A percentile compares a stretch with the other conserved stretches of the same genome.
Conservation (phyloP, 2,329 filamentous ascomycete species). For the Exophiala dermatitidis region DNA sequence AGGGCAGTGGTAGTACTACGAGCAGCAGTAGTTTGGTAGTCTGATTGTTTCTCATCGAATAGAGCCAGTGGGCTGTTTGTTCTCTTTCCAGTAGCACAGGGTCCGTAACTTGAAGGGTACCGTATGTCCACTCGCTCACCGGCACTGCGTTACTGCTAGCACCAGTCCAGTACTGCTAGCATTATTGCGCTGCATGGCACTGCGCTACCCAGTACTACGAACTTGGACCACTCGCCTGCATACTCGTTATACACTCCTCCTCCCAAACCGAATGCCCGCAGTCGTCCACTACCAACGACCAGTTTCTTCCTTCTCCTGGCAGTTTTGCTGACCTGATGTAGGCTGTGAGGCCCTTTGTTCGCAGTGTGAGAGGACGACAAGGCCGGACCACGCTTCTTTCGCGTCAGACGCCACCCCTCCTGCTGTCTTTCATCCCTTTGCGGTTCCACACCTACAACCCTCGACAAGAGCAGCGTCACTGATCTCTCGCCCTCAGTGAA, state of each 20-base stretch:
- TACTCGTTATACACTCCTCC: background rate
- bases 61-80: too few relatives aligned
- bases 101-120: too few relatives aligned
- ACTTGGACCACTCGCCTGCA: background rate
- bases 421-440: background rate
- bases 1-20: too few relatives aligned
- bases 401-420: background rate
- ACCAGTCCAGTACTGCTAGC: too few relatives aligned
- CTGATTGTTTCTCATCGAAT: too few relatives aligned
- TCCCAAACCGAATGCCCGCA: background rate
- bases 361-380: background rate
- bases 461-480: constrained; percentile 1
- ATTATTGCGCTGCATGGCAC: too few relatives aligned
- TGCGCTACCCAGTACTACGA: background rate
- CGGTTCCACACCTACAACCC: background rate
- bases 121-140: too few relatives aligned
- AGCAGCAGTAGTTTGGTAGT: too few relatives aligned
- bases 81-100: too few relatives aligned
- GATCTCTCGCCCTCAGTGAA: background rate
- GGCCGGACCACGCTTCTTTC: background rate
- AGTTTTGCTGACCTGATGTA: background rate
- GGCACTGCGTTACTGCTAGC: too few relatives aligned
- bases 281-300: background rate
- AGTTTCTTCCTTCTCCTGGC: background rate
- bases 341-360: background rate